Evolutionary conservation across 139 green algal genomes (phyloP), one percentile per base, ranked within the genome.

Genomic region (Chlamydomonas eustigma): DNA sequence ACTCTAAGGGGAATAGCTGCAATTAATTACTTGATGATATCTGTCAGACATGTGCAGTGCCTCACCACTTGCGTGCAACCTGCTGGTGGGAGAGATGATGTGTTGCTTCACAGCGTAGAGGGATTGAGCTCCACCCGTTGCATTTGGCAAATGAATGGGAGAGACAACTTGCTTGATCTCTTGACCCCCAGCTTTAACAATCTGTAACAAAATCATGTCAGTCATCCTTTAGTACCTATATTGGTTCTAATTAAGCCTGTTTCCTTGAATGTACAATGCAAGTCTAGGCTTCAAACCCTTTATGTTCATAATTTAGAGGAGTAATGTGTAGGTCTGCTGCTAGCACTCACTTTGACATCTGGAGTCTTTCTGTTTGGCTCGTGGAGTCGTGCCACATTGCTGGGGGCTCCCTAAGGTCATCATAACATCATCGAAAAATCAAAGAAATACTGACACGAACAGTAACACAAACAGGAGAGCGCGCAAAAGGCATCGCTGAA

Each of bases 41-140:
- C n/a, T n/a, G n/a, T n/a, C n/a, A n/a, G n/a, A n/a, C n/a, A n/a
- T n/a, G n/a, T n/a, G n/a, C n/a, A n/a, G n/a, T n/a, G n/a, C n/a
- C n/a, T n/a, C n/a, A n/a, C n/a, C n/a, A n/a, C n/a, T n/a, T n/a
- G n/a, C n/a, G n/a, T n/a, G n/a, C n/a, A n/a, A n/a, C n/a, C 44
- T 58, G 12, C 18, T 58, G 12, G 44, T 18, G 12, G 44, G 44
- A 58, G 39, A 30, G 30, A 31, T 28, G 4, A 76, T 37, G 22
- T 44, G 25, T 39, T 44, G 66, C 32, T 66, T 76, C 1, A 78
- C 39, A 31, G 78, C 63, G 36, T 71, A 87, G 25, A 84, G 36
- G 4, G 79, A 80, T 52, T 87, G 83, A 12, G 52, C 69, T 2
- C 67, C 67, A 39, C 84, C 83, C 12, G 83, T 65, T 12, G 76